These are phyloP conservation scores for Alternaria rosae DNA, from an alignment of 2,329 filamentous ascomycete genomes.

Conservation along the genomic window DNA sequence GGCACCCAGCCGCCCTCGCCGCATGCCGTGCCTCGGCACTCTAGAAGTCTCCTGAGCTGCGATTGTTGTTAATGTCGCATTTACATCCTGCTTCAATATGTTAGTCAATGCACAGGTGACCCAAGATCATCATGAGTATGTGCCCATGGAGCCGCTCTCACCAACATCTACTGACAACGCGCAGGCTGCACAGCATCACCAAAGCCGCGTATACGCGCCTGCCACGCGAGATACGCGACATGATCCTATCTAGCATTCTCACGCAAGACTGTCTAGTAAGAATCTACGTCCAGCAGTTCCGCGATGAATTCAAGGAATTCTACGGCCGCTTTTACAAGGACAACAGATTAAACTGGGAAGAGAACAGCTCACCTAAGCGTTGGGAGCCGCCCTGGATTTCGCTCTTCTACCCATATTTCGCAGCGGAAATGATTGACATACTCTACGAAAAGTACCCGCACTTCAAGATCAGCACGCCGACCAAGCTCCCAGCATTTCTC, in stretches of 20 bases:
- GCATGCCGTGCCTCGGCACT: background rate
- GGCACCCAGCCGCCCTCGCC: background rate
- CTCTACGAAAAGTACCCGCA: background rate
- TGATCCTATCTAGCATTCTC: background rate
- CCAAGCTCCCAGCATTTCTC: background rate
- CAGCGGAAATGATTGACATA: background rate
- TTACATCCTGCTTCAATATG: background rate
- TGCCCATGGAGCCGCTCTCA: background rate
- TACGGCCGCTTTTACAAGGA: background rate
- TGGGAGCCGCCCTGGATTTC: background rate
- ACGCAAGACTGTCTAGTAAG: background rate
- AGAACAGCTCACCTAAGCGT: background rate
- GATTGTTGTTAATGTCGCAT: background rate
- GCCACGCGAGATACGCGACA: background rate
- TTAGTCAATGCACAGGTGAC: background rate
- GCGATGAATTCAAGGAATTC: background rate
- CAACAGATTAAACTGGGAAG: fast-evolving
- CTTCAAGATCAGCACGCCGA: background rate
- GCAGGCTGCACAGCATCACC: background rate
- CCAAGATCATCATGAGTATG: background rate
- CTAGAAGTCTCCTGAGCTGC: background rate
- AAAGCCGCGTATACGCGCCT: background rate
- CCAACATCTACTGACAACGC: background rate
- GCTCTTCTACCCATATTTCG: background rate
- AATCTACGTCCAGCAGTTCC: background rate